Base-by-base conservation (phyloP, 1,284 basidiomycete genomes). In the Microbotryum violaceum region DNA sequence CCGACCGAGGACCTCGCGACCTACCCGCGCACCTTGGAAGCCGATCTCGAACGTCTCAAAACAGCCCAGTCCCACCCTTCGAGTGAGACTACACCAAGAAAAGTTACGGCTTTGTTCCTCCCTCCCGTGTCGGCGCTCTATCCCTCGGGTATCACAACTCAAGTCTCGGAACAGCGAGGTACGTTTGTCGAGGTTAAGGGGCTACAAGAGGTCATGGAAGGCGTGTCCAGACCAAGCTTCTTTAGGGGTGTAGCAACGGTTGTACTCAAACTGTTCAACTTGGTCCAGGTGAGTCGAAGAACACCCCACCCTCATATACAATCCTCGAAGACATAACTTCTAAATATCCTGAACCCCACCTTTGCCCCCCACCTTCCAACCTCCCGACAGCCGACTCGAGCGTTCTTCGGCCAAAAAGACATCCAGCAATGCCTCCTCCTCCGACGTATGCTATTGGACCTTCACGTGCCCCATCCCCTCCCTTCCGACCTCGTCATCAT, bases 361-460 rank as follows among this genome's bases (percentile, higher is more conserved):
- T 7, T 5, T 58, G 23, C 10, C 21, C 10, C 8, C 3, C 42
- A 1, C 12, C 18, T 20, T 25, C 37, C n/a, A 31, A 18, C 14
- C 49, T 8, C 25, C 27, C 1, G 6, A 6, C 71, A 92, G 88
- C 94, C 94, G 3, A 89, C 89, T 57, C 83, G 85, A 61, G 85
- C 89, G 25, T 98, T 97, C 76, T 97, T 98, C 72, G 94, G 96
- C 0, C 94, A 97, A 76, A 98, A 98, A 75, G 94, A 98, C 73
- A 97, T 98, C 60, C 94, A 98, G 74, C 94, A 98, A 74, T 90
- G 88, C 0, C 77, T 97, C 9, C 77, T 98, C 23, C 81, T 98
- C 25, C 85, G 87, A 50, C 85, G 88, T n/a, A 81, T 98, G 75
- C 83, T 84, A 56, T 78, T 81, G 37, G 94, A 98, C 74, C 80